Evolutionary conservation across 768 basidiomycete species (phyloP), one percentile per base, ranked within the genome.

Genomic region (Boletus rubescentipes): DNA sequence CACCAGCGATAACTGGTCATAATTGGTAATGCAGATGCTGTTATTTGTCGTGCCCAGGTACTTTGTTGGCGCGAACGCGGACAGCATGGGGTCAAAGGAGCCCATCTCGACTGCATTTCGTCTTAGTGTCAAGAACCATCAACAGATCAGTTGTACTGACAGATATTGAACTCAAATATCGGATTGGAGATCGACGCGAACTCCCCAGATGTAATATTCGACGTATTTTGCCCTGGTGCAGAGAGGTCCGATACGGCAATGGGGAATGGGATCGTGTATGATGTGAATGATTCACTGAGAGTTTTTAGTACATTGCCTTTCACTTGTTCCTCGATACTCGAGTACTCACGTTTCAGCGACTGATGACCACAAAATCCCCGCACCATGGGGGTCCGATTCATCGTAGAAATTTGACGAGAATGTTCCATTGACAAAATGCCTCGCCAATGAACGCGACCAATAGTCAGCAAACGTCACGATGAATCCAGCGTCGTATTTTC

Each of bases 61-160:
- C 53, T 78, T 71, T 34, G 75, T 66, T 0, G 74, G 72, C 7
- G 74, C 72, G 49, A 79, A 81, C 2, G 80, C 79, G 3, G 77
- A 73, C 6, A 76, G 61, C 35, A 70, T 70, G 46, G 75, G 67
- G 46, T 79, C 77, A 55, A 64, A 79, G 1, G 72, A 74, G 4
- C 78, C 75, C 60, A 67, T 70, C 49, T 75, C 74, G 49, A 60
- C 75, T 76, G 36, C 26, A 15, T 29, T 16, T 5, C 12, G 16
- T 11, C 45, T 64, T 2, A 63, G 52, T 14, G 7, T 10, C 21
- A 35, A 32, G 11, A 31, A 7, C 20, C 20, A 12, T 20, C 23
- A 29, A 30, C 12, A 11, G 30, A 44, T 3, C 0, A 3, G 11
- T 15, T 14, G 7, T 34, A 64, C 68, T 59, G n/a, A 68, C 67